These are phyloP conservation scores for Neurospora sp. DNA, from an alignment of 495 filamentous ascomycete species.

Conservation along the genomic window DNA sequence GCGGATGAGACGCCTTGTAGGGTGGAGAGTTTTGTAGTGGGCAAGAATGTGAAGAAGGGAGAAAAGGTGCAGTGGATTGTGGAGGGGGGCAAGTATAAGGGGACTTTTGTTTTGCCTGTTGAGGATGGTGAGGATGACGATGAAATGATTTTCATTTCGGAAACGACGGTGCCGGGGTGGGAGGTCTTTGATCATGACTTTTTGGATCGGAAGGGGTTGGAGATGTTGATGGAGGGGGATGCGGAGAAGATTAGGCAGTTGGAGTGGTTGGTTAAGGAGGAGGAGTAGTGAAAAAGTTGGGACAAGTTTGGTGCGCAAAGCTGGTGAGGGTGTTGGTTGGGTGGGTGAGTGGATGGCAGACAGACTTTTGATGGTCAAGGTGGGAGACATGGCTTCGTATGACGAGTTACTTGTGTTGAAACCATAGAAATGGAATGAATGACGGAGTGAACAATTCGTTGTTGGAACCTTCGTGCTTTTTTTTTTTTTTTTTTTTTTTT, in stretches of 20 bases:
- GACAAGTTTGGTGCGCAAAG: not conserved
- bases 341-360: not conserved
- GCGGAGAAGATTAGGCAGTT: slow-evolving; percentile 37
- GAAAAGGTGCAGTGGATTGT: slow-evolving; percentile 61
- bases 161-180: slow-evolving; percentile 59
- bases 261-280: slow-evolving; percentile 32
- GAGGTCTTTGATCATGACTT: slow-evolving; percentile 58
- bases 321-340: not conserved
- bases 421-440: not conserved
- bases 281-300: not conserved
- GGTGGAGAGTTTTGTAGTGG: slow-evolving; percentile 54
- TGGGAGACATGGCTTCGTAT: not conserved
- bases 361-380: not conserved
- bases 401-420: not conserved
- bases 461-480: not conserved
- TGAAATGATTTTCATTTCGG: slow-evolving; percentile 45
- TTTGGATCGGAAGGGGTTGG: slow-evolving; percentile 32
- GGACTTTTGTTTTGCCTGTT: slow-evolving; percentile 46
- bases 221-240: slow-evolving; percentile 30
- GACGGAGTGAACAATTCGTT: not conserved
- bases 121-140: slow-evolving; percentile 24
- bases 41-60: slow-evolving; percentile 40
- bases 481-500: not conserved
- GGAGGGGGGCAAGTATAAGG: slow-evolving; percentile 55
- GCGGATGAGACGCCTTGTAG: slow-evolving; percentile 27